Conservation (phyloP, 2,329 filamentous ascomycete species). For the Beauveria varroae region DNA sequence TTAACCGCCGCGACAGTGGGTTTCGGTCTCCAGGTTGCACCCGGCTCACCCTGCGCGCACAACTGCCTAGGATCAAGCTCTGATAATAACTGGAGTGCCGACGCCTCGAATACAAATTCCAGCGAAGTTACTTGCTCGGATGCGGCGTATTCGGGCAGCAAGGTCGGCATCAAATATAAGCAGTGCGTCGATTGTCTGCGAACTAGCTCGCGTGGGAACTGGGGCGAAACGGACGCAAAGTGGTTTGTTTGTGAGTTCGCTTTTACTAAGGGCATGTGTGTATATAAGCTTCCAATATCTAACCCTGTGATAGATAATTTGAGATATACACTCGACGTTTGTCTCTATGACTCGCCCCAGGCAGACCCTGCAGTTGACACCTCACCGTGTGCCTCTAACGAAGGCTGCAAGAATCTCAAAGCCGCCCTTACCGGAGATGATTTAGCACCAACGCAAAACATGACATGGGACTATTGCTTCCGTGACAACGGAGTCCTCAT, state of each 20-base stretch:
- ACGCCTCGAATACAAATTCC: constrained; percentile 33
- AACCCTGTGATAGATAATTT: constrained; percentile 37
- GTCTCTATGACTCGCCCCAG: constrained; percentile 32
- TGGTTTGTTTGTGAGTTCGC: constrained; percentile 41
- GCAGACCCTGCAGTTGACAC: constrained; percentile 24
- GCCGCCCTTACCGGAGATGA: constrained; percentile 28
- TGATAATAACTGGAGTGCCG: constrained; percentile 25
- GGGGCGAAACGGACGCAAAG: constrained; percentile 31
- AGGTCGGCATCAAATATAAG: constrained; percentile 37
- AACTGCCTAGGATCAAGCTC: constrained; percentile 35
- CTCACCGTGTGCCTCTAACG: constrained; percentile 36
- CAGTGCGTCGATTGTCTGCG: constrained; percentile 40
- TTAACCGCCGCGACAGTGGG: neutral
- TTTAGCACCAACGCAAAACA: constrained; percentile 18
- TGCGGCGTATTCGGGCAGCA: constrained; percentile 28
- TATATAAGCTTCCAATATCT: constrained; percentile 10
- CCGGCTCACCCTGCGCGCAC: constrained; percentile 42
- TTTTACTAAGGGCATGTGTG: no score
- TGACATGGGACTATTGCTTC: constrained; percentile 34
- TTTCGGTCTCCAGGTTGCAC: constrained; percentile 37
- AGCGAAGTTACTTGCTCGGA: constrained; percentile 42
- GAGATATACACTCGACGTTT: constrained; percentile 39
- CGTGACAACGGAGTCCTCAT: constrained; percentile 28
- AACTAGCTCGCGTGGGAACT: constrained; percentile 30
- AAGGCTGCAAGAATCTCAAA: constrained; percentile 33